These are phyloP conservation scores for Suhomyces sp. DNA, from an alignment of 805 yeast species.

Conservation along the genomic window DNA sequence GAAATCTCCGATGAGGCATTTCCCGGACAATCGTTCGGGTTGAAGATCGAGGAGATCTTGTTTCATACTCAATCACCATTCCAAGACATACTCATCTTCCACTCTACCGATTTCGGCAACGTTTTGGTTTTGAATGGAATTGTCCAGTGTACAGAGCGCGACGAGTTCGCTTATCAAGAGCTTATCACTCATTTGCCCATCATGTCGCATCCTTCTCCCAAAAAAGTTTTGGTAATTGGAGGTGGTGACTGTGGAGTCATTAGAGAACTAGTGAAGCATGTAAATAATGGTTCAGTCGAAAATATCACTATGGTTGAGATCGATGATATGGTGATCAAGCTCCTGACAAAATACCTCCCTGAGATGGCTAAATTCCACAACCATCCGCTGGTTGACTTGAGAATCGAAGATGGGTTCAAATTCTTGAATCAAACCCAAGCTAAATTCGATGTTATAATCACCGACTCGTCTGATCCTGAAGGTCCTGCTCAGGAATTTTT, in stretches of 20 bases:
- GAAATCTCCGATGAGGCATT: slow-evolving; percentile 69
- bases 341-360: slow-evolving; percentile 71
- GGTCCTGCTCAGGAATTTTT: slow-evolving; percentile 93
- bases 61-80: slow-evolving; percentile 65
- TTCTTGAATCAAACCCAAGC: slow-evolving; percentile 50
- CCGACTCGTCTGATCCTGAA: slow-evolving; percentile 93
- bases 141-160: slow-evolving; percentile 87
- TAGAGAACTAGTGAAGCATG: slow-evolving; percentile 80
- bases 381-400: slow-evolving; percentile 63
- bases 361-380: slow-evolving; percentile 65
- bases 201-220: slow-evolving; percentile 72
- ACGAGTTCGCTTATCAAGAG: slow-evolving; percentile 93
- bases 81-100: slow-evolving; percentile 81
- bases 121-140: slow-evolving; percentile 88
- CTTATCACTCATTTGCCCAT: slow-evolving; percentile 83
- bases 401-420: slow-evolving; percentile 81
- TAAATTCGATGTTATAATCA: slow-evolving; percentile 78
- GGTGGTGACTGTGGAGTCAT: slow-evolving; percentile 97
- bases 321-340: slow-evolving; percentile 75
- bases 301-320: slow-evolving; percentile 81
- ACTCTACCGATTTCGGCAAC: slow-evolving; percentile 75
- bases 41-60: slow-evolving; percentile 62
- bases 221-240: slow-evolving; percentile 79
- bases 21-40: slow-evolving; percentile 83
- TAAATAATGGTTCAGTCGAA: slow-evolving; percentile 49